Base-by-base conservation (phyloP, 768 basidiomycete genomes). In the Rhodotorula graminis region DNA sequence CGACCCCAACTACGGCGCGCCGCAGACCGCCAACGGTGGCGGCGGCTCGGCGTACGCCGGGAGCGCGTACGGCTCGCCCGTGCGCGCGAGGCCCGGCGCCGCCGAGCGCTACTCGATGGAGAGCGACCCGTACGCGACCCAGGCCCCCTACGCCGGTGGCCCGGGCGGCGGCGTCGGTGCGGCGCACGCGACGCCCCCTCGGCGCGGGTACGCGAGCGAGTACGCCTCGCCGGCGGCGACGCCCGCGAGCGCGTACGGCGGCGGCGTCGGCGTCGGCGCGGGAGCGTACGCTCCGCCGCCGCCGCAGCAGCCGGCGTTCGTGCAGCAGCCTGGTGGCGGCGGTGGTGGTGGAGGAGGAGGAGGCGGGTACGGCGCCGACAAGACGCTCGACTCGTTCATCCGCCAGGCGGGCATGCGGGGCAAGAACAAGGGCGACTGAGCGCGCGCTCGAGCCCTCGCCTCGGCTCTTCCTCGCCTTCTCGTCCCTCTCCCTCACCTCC, bases 401-500 rank as follows among this genome's bases (percentile, higher is more conserved):
- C 71, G 68, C 59, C 61, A 61, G 61, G 58, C 63, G 23, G 70
- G 67, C 19, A 59, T 68, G 56, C 57, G 70, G 31, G 64, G 67
- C 2, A 50, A 68, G 61, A 75, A 75, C 65, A 75, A 75, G 70
- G 67, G 74, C 10, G 74, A 75, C 50, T 75, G 53, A 61, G 53
- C 23, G 23, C n/a, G n/a, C n/a, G n/a, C n/a, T 7, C 23, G 25
- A 7, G 1, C 23, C 1, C 9, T 27, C 11, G 3, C 23, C 10
- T 52, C 23, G 27, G 25, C 23, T 11, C 25, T 23, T 6, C 50
- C 8, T 11, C 50, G 25, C 25, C 10, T 27, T 52, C 9, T 11
- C 50, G 18, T 23, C 18, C 50, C 23, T 25, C 5, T 52, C 9
- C 29, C 15, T 9, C 55, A 29, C 10, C 25, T 14, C 50, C 27